Evolutionary conservation across 768 basidiomycete species (phyloP), one percentile per base, ranked within the genome.

Genomic region (Auricularia heimuer): DNA sequence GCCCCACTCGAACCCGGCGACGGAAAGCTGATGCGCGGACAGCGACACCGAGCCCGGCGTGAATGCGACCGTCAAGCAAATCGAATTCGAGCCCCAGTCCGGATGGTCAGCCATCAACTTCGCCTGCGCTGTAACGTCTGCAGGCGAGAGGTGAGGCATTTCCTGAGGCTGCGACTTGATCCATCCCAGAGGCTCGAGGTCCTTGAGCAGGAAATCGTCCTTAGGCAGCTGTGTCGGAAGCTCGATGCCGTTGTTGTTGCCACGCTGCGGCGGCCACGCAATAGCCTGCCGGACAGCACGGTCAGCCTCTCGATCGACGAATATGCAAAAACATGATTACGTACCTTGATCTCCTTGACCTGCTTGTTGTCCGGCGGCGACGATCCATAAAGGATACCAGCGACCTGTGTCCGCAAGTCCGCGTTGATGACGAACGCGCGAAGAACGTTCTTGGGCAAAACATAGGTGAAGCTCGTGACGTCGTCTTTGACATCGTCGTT

Each of bases 401-500:
- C 94, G 42, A 98, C 90, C 76, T 98, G 96, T 2, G 97, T 97
- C 44, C 97, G 90, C 39, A 98, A 82, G 77, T 99, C 97, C 33
- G 94, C 85, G 21, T 93, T 89, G 24, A 89, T 85, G 70, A 98
- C 90, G 79, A 99, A 98, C 2, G 94, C 89, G 60, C 92, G 89
- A 37, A 99, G 81, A 63, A 98, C 83, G 75, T 99, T 99, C 83
- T 99, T 99, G 35, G 97, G 95, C 63, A 99, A 81, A 63, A 99
- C 94, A 71, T 92, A 98, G 45, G 97, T 99, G 75, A 84, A 94
- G 7, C 92, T 92, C 29, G 89, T 87, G 3, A 95, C 94, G 71
- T 98, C 97, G 72, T 99, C 97, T 76, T 96, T 96, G 72, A 99
- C 95, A 72, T 99, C 96, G 71, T 99, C 97, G 72, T 98, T 99